phyloP scores from a whole-genome alignment of 768 basidiomycete species.

The Suillus weaverae region DNA sequence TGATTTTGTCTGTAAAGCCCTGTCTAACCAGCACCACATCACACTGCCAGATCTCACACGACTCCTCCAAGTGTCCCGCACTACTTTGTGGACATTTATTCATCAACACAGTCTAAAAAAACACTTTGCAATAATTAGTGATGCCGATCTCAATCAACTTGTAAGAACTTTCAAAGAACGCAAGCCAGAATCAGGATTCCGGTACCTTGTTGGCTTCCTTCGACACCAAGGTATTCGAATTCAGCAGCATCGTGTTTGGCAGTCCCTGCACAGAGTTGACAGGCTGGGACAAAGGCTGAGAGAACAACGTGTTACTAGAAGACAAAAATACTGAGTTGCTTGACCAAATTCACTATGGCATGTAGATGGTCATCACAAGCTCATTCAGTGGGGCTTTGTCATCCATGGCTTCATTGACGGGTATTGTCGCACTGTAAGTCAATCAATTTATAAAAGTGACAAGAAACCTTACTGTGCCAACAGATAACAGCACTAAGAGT shows the following conservation, averaged over 20 bases:
- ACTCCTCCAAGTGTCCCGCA: neutral
- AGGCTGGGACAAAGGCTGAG: constrained; percentile 7
- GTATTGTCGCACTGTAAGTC: constrained; percentile 30
- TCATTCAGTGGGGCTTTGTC: constrained; percentile 37
- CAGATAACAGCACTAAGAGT: constrained; percentile 33
- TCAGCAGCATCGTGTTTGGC: neutral
- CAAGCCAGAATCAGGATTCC: too few relatives aligned
- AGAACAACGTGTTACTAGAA: neutral
- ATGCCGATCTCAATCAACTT: too few relatives aligned
- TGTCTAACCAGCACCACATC: constrained; percentile 7
- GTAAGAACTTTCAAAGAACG: too few relatives aligned
- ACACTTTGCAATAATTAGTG: too few relatives aligned
- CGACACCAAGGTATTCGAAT: neutral
- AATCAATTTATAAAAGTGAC: neutral
- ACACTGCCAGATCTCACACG: neutral
- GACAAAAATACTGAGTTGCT: constrained; percentile 15
- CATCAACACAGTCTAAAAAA: neutral
- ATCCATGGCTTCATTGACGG: constrained; percentile 42
- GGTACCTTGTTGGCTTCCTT: too few relatives aligned
- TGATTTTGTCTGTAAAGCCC: constrained; percentile 11
- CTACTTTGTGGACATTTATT: neutral
- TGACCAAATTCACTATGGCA: constrained; percentile 21
- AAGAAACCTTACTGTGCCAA: constrained; percentile 5
- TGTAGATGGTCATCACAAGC: constrained; percentile 33
- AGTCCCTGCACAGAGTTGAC: constrained; percentile 12